Base-by-base conservation (phyloP, 306 rosid genomes). In the Prunus mume region DNA sequence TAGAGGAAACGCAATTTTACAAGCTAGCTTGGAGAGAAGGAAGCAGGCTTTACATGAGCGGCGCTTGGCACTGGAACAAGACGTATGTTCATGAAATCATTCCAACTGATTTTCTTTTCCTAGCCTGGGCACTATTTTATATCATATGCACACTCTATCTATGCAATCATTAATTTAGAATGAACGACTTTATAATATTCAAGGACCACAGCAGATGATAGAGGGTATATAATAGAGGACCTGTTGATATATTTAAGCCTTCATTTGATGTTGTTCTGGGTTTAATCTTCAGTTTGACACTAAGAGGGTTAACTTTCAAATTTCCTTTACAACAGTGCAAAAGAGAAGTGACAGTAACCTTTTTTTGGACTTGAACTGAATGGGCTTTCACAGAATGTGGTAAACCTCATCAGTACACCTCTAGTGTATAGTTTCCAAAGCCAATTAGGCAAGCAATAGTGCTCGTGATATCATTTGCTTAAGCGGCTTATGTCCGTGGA, bases 41-140 rank as follows among this genome's bases (percentile, higher is more conserved):
- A 96, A 96, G 85, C 98, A 96, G 81, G 99, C 99, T 83, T 83
- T 96, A 91, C 99, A 96, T 75, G 99, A 96, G 85, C 86, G 98
- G 75, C 98, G 99, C 65, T 76, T 96, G 87, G 99, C 98, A 72
- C 98, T 96, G 79, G 99, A 96, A 65, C 99, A 96, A 88, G 98
- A 96, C 85, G 99, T 96, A 91, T 58, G 78, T 62, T 76, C 47
- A 60, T 60, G 57, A 45, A 41, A 41, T 22, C n/a, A 30, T 67
- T 49, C 14, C 50, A 24, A 68, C 22, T 66, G 25, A 41, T 47
- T 60, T 60, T 25, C 65, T 60, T 25, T 18, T 32, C 28, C 32
- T 3, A 3, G 12, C 32, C 38, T 19, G 0, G 1, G 20, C 43
- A 6, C 25, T 56, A 56, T 56, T 56, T 56, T 51, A 51, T 17